These are phyloP conservation scores for Tuber umbilicatum DNA, from an alignment of 495 filamentous ascomycete genomes.

Conservation along the genomic window DNA sequence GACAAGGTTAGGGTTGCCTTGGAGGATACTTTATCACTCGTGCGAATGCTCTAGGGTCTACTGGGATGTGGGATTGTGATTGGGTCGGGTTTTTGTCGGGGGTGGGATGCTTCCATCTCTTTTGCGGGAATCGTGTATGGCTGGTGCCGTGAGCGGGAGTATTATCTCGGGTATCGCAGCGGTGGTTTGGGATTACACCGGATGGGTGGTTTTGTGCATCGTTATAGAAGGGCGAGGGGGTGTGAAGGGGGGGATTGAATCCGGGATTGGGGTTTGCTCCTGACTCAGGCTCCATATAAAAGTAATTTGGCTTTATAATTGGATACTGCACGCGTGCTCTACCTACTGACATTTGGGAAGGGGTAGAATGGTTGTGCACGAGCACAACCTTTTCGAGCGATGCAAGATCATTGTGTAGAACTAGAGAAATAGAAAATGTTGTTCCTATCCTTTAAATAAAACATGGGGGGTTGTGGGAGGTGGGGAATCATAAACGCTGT, in stretches of 20 bases:
- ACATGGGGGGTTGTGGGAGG: not conserved
- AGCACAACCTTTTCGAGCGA: not conserved
- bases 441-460: not conserved
- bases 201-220: not conserved
- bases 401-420: not conserved
- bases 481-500: not conserved
- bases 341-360: not conserved
- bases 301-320: not conserved
- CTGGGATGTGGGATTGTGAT: not conserved
- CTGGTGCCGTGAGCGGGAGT: not conserved
- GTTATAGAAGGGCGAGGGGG: not conserved
- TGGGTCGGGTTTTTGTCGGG: not conserved
- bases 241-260: not conserved
- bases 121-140: not conserved
- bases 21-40: not conserved
- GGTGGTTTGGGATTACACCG: not conserved
- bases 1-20: not conserved
- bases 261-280: not conserved
- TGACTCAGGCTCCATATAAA: not conserved
- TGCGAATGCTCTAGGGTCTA: not conserved
- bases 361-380: no score
- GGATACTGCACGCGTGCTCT: not conserved
- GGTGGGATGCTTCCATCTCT: not conserved
- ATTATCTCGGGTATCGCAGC: not conserved
- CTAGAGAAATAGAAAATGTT: not conserved